A percentile compares a stretch with the other conserved stretches of the same genome.
These are phyloP conservation scores for Gaertneriomyces semiglobifer DNA, from an alignment of 192 early-diverging fungal species.

Conservation along the genomic window DNA sequence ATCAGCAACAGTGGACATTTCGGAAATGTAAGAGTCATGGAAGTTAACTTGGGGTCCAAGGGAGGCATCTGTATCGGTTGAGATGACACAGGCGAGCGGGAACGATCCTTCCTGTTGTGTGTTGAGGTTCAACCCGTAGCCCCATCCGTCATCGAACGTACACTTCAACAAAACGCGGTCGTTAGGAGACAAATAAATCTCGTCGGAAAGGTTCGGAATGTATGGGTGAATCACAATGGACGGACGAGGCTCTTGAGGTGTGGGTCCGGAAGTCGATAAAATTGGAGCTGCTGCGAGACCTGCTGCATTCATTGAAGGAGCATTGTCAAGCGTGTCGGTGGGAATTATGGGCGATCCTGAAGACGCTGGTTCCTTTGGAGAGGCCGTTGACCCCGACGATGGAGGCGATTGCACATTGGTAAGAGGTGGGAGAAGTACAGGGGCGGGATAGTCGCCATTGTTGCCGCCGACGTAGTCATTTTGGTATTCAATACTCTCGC, in stretches of 20 bases:
- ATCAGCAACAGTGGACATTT: too few relatives aligned
- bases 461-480: background rate
- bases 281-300: conserved; percentile 11
- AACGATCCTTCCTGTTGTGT: conserved; percentile 49
- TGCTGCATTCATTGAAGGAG: background rate
- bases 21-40: too few relatives aligned
- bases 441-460: background rate
- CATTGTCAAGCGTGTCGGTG: background rate
- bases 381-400: background rate
- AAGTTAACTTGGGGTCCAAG: too few relatives aligned
- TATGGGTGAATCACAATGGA: conserved; percentile 44
- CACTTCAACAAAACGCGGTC: conserved; percentile 44
- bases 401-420: background rate
- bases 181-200: conserved; percentile 43
- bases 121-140: conserved; percentile 49
- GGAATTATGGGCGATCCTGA: background rate
- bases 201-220: conserved; percentile 43
- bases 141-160: conserved; percentile 55
- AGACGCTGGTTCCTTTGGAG: background rate
- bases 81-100: conserved; percentile 46
- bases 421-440: background rate
- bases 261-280: conserved; percentile 17
- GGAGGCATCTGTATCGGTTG: too few relatives aligned
- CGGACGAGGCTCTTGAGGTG: conserved; percentile 37
- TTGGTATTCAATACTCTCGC: background rate